Evolutionary conservation across 2,329 filamentous ascomycete species (phyloP), one percentile per base, ranked within the genome.

Genomic region (Fusarium nodosum): DNA sequence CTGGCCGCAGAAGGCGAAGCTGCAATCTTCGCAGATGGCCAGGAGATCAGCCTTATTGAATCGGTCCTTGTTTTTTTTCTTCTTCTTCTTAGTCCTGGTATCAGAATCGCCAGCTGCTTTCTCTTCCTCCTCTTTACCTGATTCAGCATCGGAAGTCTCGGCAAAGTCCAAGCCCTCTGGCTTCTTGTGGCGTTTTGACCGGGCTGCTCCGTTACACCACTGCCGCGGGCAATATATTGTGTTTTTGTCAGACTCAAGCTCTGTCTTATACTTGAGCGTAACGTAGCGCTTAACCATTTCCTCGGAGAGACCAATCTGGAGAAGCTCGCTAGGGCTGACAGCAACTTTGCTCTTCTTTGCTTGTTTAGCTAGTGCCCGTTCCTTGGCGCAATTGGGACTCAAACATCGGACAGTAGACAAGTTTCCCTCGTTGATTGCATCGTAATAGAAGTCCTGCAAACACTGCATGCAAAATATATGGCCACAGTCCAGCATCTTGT

Each of bases 401-500:
- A 97, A 84, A 75, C 96, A 99, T 67, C 90, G 91, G 31, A 99
- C 90, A 10, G 88, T 87, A 50, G 89, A 85, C 20, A 99, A 83
- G 73, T 97, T 91, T 1, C 96, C 96, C 75, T 97, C 93, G 0
- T 84, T 88, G 73, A 99, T 97, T 70, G 93, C 94, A 68, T 89
- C 90, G 72, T 91, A 93, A 84, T 97, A 98, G 72, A 95, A 97
- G 73, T 95, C 93, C 67, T 93, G 91, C 4, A 99, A 83, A 75
- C 96, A 99, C n/a, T 88, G 80, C 20, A 91, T 82, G 78, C 96
- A 99, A 76, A 98, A 99, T 38, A 98, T 93, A 77, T 99, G 95
- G 1, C 88, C 89, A 78, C 96, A 99, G 61, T 91, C 89, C 46
- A 91, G 80, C 85, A 98, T 90, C 42, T 88, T 88, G 80, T 98